A percentile compares a stretch with the other conserved stretches of the same genome.
Conservation (phyloP, 306 rosid genomes). For the Lathyrus sativus region DNA sequence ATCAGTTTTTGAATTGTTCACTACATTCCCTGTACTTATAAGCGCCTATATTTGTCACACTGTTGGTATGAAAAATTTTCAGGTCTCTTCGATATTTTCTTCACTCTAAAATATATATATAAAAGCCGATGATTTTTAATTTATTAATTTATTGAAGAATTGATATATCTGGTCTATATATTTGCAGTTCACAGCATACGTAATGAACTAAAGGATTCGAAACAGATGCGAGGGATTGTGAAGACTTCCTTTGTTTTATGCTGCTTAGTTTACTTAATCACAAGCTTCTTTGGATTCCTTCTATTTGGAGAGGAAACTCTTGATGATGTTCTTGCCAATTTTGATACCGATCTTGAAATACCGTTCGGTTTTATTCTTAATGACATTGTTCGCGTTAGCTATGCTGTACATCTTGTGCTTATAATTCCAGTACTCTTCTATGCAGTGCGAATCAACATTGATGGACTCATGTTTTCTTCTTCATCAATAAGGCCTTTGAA, state of each 20-base stretch:
- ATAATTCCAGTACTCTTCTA: slow-evolving; percentile 80
- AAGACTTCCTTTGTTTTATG: slow-evolving; percentile 46
- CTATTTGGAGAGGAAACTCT: slow-evolving; percentile 81
- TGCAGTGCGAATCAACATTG: slow-evolving; percentile 73
- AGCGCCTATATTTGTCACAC: slow-evolving; percentile 80
- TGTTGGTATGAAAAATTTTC: slow-evolving; percentile 60
- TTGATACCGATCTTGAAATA: too few species aligned
- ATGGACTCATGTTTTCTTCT: slow-evolving; percentile 65
- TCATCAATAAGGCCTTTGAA: slow-evolving; percentile 58
- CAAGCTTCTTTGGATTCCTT: slow-evolving; percentile 86
- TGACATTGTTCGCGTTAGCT: slow-evolving; percentile 15
- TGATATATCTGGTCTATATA: too few species aligned
- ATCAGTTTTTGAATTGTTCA: slow-evolving; percentile 61
- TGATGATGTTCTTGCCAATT: slow-evolving; percentile 5
- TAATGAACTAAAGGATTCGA: slow-evolving; percentile 73
- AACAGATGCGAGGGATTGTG: slow-evolving; percentile 65
- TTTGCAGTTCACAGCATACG: slow-evolving; percentile 79
- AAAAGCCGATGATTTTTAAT: too few species aligned
- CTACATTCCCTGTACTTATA: slow-evolving; percentile 76
- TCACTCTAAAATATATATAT: too few species aligned
- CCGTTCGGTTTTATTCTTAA: too few species aligned
- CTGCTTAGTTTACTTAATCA: slow-evolving; percentile 71
- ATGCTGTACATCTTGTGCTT: slow-evolving; percentile 86
- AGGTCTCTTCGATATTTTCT: not conserved
- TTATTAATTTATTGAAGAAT: not conserved